These are phyloP conservation scores for Phytopythium chamaehyphon DNA, from an alignment of 352 stramenopile species.

Conservation along the genomic window DNA sequence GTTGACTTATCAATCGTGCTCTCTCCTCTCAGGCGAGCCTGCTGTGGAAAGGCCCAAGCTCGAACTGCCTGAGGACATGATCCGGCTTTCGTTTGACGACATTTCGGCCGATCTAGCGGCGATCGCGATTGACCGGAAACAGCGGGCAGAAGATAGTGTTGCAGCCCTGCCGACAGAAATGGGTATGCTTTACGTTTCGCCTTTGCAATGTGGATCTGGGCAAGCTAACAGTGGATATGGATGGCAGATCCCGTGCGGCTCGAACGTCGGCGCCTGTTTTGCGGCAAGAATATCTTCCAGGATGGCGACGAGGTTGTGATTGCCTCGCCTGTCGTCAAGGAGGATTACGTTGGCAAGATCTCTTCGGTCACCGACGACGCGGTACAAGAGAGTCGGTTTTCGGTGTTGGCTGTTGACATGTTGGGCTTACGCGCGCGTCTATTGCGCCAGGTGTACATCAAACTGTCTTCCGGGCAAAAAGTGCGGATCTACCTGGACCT, in stretches of 20 bases:
- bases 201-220: no score
- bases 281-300: constrained; percentile 73
- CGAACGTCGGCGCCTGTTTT: constrained; percentile 51
- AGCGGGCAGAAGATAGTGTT: constrained; percentile 18
- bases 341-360: constrained; percentile 78
- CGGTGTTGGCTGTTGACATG: not conserved
- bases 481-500: constrained; percentile 56
- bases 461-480: constrained; percentile 57
- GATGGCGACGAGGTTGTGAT: constrained; percentile 78
- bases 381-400: constrained; percentile 13
- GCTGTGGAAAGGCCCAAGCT: constrained; percentile 50
- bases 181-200: constrained; percentile 17
- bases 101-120: constrained; percentile 49
- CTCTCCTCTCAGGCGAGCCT: constrained; percentile 8
- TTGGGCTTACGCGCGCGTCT: not conserved
- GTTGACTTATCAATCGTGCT: not conserved
- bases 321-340: constrained; percentile 51
- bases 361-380: constrained; percentile 67
- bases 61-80: constrained; percentile 33
- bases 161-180: constrained; percentile 20
- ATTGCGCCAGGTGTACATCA: constrained; percentile 45
- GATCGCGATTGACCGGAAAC: constrained; percentile 39
- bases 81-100: constrained; percentile 53
- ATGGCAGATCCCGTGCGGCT: constrained; percentile 40
- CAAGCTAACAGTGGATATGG: no score